Evolutionary conservation across 441 rosid genomes (phyloP), one percentile per base, ranked within the genome.

Genomic region (Gossypium gossypioides): DNA sequence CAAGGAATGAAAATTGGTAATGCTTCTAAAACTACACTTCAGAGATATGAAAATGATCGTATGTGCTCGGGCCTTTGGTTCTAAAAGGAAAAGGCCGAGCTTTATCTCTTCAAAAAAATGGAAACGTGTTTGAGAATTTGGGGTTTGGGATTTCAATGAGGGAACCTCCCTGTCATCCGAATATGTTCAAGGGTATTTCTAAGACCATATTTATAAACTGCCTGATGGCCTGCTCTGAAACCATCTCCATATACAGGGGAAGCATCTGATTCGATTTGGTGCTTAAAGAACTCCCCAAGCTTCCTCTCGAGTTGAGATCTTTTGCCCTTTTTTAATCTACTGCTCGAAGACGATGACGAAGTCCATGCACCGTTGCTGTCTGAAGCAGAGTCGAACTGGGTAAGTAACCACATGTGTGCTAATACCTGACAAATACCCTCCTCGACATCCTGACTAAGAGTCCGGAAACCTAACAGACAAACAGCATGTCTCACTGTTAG

Each of bases 401-500:
- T 56, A 55, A 77, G 82, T 67, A 91, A 77, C 96, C 94, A 91
- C 88, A 85, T 81, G 81, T 87, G 93, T 72, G 96, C 94, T 71
- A 91, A 78, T 71, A 91, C 96, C 81, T 89, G 96, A 74, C 96
- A 91, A 64, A 91, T 89, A 13, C 96, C 96, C 79, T 89, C 96
- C 82, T 91, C 96, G 9, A 89, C 89, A 46, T 91, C 94, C 82
- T 89, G 94, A 71, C 87, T 87, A 46, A 85, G 84, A 57, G 88
- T 84, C 58, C 86, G 88, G 75, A 81, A 86, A 68, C 96, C 96
- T 91, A 65, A 27, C 65, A 71, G 69, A 64, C 24, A 72, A 61
- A 40, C n/a, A 34, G 13, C 40, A 10, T 5, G 34, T 19, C 22
- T 40, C 46, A 21, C 79, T 71, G 51, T 51, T 73, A 81, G 56